Evolutionary conservation across 257 asterid genomes (phyloP).

Genomic region (Paulownia fortunei): DNA sequence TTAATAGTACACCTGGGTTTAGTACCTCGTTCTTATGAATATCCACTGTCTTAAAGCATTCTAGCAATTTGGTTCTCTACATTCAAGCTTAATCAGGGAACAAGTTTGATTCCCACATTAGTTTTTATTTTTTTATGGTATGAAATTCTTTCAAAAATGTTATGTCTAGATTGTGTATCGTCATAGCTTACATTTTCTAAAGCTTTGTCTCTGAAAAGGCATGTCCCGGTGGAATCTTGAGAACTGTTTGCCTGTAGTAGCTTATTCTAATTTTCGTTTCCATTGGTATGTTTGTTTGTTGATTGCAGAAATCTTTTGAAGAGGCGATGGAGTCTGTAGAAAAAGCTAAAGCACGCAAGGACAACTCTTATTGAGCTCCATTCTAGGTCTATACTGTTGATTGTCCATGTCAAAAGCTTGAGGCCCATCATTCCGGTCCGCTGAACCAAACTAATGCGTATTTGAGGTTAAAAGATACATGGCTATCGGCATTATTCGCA

Average conservation of each 20-base stretch:
- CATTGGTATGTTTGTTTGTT: background rate
- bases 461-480: background rate
- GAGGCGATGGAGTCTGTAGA: conserved; percentile 78
- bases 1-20: background rate
- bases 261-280: background rate
- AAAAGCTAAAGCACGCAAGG: conserved; percentile 63
- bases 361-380: conserved; percentile 24
- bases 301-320: conserved; percentile 82
- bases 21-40: background rate
- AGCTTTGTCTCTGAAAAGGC: background rate
- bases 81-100: background rate
- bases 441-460: background rate
- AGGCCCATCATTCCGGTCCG: background rate
- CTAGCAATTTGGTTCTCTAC: background rate
- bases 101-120: background rate
- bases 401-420: background rate
- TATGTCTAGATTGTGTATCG: background rate
- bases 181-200: background rate
- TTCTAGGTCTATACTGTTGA: background rate
- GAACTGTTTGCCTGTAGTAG: background rate
- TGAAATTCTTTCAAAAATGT: background rate
- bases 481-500: background rate
- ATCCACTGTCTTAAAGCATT: background rate
- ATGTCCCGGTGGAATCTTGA: background rate
- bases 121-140: background rate